Evolutionary conservation across 2,329 filamentous ascomycete genomes (phyloP).

Genomic region (Aspergillus pseudotamarii): DNA sequence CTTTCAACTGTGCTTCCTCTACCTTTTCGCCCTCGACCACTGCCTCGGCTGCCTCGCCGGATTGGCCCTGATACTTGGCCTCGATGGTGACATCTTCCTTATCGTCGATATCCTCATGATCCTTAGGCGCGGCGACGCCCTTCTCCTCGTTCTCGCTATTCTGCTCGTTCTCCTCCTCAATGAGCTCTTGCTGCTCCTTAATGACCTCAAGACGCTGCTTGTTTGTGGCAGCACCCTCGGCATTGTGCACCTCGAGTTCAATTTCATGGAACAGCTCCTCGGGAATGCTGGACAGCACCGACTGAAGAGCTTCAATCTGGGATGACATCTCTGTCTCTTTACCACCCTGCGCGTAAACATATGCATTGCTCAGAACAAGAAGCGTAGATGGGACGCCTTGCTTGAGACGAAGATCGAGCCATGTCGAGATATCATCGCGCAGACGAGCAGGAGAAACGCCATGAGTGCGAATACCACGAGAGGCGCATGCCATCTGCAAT

Average conservation of each 20-base stretch:
- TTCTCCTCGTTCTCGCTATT: constrained; percentile 76
- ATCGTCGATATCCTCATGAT: constrained; percentile 91
- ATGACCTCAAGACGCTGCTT: constrained; percentile 98
- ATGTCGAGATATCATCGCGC: constrained; percentile 86
- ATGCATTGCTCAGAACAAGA: constrained; percentile 93
- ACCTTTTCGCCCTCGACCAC: constrained; percentile 42
- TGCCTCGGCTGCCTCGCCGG: constrained; percentile 48
- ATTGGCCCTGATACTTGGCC: constrained; percentile 50
- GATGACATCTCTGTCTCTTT: constrained; percentile 81
- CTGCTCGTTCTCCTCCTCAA: constrained; percentile 95
- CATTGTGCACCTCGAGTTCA: constrained; percentile 94
- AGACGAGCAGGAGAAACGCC: constrained; percentile 86
- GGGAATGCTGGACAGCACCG: constrained; percentile 90
- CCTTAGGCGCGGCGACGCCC: constrained; percentile 75
- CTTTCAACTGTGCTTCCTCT: constrained; percentile 30
- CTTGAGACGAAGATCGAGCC: constrained; percentile 90
- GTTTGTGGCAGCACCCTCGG: constrained; percentile 96
- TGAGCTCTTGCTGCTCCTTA: constrained; percentile 97
- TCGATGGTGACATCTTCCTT: constrained; percentile 69
- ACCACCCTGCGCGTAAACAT: constrained; percentile 80
- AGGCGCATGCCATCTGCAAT: constrained; percentile 87
- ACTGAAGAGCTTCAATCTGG: constrained; percentile 90
- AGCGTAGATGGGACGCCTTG: constrained; percentile 96
- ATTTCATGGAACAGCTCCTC: constrained; percentile 99
- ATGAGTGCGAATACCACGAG: constrained; percentile 88